Evolutionary conservation across 1,139 yeast species (phyloP).

Genomic region (Geotrichum siamense): DNA sequence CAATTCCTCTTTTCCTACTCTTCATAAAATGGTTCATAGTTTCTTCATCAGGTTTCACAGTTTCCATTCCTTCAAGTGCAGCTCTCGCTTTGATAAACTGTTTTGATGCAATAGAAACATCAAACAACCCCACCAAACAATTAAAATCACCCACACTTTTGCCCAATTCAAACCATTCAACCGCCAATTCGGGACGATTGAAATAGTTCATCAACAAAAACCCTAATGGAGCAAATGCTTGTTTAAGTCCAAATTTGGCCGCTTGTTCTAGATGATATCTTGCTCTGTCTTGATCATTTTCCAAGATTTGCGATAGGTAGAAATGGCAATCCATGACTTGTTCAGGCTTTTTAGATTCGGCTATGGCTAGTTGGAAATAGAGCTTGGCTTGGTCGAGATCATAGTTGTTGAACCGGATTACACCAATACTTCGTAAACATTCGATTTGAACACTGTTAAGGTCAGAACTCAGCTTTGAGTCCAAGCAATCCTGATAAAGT

Average conservation of each 20-base stretch:
- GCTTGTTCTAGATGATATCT: slow-evolving; percentile 67
- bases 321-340: slow-evolving; percentile 64
- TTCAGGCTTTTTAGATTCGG: slow-evolving; percentile 22
- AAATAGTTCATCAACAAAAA: slow-evolving; percentile 54
- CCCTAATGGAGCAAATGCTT: slow-evolving; percentile 70
- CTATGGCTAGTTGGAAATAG: slow-evolving; percentile 55
- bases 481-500: slow-evolving; percentile 55
- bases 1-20: slow-evolving; percentile 6
- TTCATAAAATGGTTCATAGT: slow-evolving; percentile 9
- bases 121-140: slow-evolving; percentile 72
- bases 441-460: slow-evolving; percentile 47
- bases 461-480: slow-evolving; percentile 24
- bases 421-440: slow-evolving; percentile 64
- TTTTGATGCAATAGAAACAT: slow-evolving; percentile 29
- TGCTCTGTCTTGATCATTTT: slow-evolving; percentile 36
- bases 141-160: slow-evolving; percentile 51
- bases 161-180: slow-evolving; percentile 82
- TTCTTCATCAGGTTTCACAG: slow-evolving; percentile 9
- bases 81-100: slow-evolving; percentile 3
- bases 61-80: slow-evolving; percentile 10
- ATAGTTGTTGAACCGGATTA: slow-evolving; percentile 50
- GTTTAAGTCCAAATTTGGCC: slow-evolving; percentile 69
- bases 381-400: slow-evolving; percentile 47
- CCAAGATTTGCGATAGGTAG: slow-evolving; percentile 62
- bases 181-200: slow-evolving; percentile 46